Evolutionary conservation across 805 yeast genomes (phyloP), one percentile per base, ranked within the genome.

Genomic region (Metschnikowia kunwiensis): DNA sequence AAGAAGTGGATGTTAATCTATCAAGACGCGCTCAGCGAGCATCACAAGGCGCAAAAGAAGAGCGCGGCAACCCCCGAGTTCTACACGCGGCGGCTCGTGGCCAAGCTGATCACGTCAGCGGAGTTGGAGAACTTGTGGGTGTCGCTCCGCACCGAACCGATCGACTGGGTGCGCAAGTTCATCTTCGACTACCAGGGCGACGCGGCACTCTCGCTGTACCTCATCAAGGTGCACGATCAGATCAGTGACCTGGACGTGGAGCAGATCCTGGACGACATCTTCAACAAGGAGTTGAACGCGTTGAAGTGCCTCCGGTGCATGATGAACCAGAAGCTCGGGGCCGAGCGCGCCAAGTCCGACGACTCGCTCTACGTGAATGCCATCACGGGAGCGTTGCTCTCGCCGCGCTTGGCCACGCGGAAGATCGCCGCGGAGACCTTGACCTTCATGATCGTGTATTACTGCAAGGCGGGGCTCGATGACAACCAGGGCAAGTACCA

Each of bases 1-100:
- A 86, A 87, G 51, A 91, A 91, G 61, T 88, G 96, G 95, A 80
- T 86, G 82, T 71, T 89, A 47, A 82, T 89, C 26, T 78, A 83
- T 47, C 97, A 89, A 58, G 96, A 88, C 57, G 78, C 82, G 16
- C 71, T 86, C 30, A 75, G 89, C 5, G 96, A 88, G 51, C 70
- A 70, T 51, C 82, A 82, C 51, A 78, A 82, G 47, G 58, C 56
- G 35, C 51, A 51, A 32, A 62, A 55, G 24, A 64, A 58, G 34
- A 50, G 50, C 36, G 52, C 61, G 15, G 52, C 57, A 41, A 72
- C 80, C 16, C 96, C 93, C 2, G 87, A 78, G 44, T 79, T 75
- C 49, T 91, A 84, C 58, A 88, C 91, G 12, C 74, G 83, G 34
- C 74, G 74, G 42, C 70, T 93, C 45, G 72, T 89, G 53, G 80